Evolutionary conservation across 495 filamentous ascomycete species (phyloP).

Genomic region (Monascus purpureus): DNA sequence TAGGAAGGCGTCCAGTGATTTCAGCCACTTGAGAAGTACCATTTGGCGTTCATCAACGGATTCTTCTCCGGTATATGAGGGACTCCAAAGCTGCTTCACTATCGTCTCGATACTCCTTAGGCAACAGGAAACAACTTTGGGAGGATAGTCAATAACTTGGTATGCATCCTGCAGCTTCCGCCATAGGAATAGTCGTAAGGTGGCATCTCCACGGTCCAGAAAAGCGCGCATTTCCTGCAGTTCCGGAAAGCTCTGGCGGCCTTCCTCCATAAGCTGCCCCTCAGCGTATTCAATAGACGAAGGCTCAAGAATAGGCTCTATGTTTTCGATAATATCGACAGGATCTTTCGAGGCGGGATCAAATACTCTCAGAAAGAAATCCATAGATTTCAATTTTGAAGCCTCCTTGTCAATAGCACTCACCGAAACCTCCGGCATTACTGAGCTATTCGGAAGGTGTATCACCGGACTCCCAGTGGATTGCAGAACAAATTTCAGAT

Average conservation of each 20-base stretch:
- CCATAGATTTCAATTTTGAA: slow-evolving; percentile 82
- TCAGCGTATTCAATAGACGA: slow-evolving; percentile 33
- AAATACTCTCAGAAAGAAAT: slow-evolving; percentile 86
- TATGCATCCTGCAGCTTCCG: slow-evolving; percentile 78
- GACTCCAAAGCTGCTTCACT: slow-evolving; percentile 52
- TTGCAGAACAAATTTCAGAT: slow-evolving; percentile 40
- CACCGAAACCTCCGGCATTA: slow-evolving; percentile 80
- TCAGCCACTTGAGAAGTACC: slow-evolving; percentile 58
- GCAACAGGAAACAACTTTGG: slow-evolving; percentile 76
- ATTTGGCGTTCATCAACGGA: slow-evolving; percentile 46
- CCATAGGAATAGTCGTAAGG: slow-evolving; percentile 77
- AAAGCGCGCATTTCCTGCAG: slow-evolving; percentile 70
- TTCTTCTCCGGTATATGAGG: slow-evolving; percentile 43
- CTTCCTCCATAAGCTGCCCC: slow-evolving; percentile 7
- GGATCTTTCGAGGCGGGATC: slow-evolving; percentile 51
- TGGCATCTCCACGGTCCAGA: slow-evolving; percentile 62
- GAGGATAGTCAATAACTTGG: slow-evolving; percentile 61
- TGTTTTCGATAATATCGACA: slow-evolving; percentile 68
- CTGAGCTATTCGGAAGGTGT: slow-evolving; percentile 65
- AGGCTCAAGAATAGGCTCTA: slow-evolving; percentile 83
- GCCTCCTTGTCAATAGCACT: slow-evolving; percentile 76
- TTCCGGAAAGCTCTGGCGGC: slow-evolving; percentile 13
- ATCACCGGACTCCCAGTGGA: slow-evolving; percentile 34
- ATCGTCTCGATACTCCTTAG: slow-evolving; percentile 74
- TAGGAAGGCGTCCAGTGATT: slow-evolving; percentile 61